Conservation (phyloP, 2,329 filamentous ascomycete genomes). For the Microdochium bolleyi region DNA sequence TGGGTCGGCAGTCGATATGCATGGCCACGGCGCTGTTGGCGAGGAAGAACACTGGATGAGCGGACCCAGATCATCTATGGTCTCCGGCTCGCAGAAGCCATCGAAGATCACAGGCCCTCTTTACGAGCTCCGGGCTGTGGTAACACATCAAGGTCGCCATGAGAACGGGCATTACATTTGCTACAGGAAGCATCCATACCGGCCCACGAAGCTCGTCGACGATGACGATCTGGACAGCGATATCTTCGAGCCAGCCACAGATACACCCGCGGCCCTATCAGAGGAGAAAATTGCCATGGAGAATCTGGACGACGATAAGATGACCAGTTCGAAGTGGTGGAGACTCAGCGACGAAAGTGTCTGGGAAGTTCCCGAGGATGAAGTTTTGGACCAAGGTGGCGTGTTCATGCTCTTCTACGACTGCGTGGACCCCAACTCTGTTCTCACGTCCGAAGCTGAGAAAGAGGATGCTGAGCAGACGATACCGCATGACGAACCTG, state of each 20-base stretch:
- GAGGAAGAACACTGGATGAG: conserved; percentile 60
- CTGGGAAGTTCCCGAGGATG: conserved; percentile 61
- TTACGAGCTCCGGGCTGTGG: conserved; percentile 74
- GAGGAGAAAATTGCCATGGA: conserved; percentile 8
- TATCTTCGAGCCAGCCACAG: conserved; percentile 1
- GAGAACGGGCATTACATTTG: conserved; percentile 96
- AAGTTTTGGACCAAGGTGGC: conserved; percentile 66
- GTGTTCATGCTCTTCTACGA: conserved; percentile 99
- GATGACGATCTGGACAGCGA: neutral
- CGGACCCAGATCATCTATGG: conserved; percentile 65
- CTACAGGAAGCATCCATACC: conserved; percentile 62
- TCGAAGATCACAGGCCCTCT: conserved; percentile 49
- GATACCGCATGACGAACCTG: neutral
- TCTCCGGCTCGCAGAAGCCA: conserved; percentile 43
- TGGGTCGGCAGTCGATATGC: conserved; percentile 14
- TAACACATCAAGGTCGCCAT: conserved; percentile 85
- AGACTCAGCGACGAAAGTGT: conserved; percentile 86
- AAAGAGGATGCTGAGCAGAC: neutral
- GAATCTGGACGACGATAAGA: conserved; percentile 7
- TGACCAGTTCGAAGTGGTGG: conserved; percentile 64
- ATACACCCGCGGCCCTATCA: neutral
- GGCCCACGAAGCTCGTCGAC: conserved; percentile 1
- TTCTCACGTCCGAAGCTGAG: conserved; percentile 27
- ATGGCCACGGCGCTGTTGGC: conserved; percentile 14
- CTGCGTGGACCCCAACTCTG: conserved; percentile 46